A percentile compares a stretch with the other conserved stretches of the same genome.
phyloP scores from a whole-genome alignment of 2,329 filamentous ascomycete genomes.

The Phaeophleospora eucalypticola region DNA sequence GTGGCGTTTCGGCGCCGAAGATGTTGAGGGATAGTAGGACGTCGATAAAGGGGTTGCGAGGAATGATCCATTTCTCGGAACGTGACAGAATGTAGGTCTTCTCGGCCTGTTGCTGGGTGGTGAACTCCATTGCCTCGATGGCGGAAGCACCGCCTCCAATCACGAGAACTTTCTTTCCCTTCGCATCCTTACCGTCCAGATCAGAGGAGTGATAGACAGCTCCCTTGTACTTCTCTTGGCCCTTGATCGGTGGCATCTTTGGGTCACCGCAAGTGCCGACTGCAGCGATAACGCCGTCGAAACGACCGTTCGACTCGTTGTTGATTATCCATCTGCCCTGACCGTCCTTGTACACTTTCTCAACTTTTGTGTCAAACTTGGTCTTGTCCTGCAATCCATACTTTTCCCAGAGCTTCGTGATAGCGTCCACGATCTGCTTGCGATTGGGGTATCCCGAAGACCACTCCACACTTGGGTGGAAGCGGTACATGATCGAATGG shows the following conservation, averaged over 20 bases:
- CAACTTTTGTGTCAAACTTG: conserved; percentile 65
- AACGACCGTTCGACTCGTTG: conserved; percentile 62
- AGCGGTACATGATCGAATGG: conserved; percentile 82
- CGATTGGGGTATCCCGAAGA: conserved; percentile 71
- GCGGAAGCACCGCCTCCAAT: conserved; percentile 78
- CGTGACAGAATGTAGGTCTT: conserved; percentile 71
- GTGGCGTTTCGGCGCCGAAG: conserved; percentile 62
- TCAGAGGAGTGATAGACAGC: conserved; percentile 70
- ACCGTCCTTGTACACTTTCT: conserved; percentile 64
- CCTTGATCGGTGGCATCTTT: conserved; percentile 66
- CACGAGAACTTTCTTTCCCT: conserved; percentile 70
- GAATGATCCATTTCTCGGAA: conserved; percentile 39
- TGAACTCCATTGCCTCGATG: conserved; percentile 78
- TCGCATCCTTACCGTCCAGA: conserved; percentile 67
- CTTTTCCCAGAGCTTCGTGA: conserved; percentile 67
- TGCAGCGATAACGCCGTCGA: conserved; percentile 74
- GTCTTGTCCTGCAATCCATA: conserved; percentile 70
- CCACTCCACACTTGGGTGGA: conserved; percentile 76
- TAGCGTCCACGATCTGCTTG: conserved; percentile 68
- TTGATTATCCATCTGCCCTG: conserved; percentile 75
- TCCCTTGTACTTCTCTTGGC: conserved; percentile 69
- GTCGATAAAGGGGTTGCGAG: conserved; percentile 71
- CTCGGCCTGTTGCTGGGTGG: conserved; percentile 60
- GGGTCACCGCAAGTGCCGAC: conserved; percentile 77
- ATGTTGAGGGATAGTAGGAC: conserved; percentile 71